These are phyloP conservation scores for Euptelea pleiosperma DNA, from an alignment of 164 flowering plant genomes.

Conservation along the genomic window DNA sequence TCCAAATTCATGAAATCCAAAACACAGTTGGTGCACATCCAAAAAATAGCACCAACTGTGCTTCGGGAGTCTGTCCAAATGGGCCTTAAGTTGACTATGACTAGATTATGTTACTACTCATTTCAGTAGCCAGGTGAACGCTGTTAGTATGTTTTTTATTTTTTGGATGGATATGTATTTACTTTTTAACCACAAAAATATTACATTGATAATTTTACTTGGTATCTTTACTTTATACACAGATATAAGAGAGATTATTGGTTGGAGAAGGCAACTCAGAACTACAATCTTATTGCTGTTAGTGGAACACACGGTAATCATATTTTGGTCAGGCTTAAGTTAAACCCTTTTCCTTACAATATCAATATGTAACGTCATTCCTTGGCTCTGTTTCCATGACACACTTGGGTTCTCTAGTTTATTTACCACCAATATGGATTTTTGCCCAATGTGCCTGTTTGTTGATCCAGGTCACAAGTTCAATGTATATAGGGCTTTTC, in stretches of 20 bases:
- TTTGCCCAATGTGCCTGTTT: too few species aligned
- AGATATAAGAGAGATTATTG: conserved; percentile 45
- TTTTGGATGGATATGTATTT: neutral
- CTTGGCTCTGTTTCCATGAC: too few species aligned
- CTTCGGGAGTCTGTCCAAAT: neutral
- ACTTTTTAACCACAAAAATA: too few species aligned
- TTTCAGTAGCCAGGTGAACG: neutral
- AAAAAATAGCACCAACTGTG: too few species aligned
- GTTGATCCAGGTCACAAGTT: too few species aligned
- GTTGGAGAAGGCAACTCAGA: conserved; percentile 35
- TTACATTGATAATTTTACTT: neutral
- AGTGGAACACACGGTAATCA: conserved; percentile 52
- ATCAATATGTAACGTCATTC: too few species aligned
- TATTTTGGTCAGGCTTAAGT: neutral
- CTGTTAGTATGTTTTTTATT: neutral
- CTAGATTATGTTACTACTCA: neutral
- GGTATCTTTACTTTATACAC: conserved; percentile 15
- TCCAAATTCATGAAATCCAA: too few species aligned
- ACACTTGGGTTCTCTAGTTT: too few species aligned
- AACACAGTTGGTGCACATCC: too few species aligned
- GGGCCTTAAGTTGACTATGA: neutral
- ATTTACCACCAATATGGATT: too few species aligned
- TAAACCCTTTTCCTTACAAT: neutral
- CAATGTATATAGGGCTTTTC: too few species aligned
- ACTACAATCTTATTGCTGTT: conserved; percentile 41